Evolutionary conservation across 2,329 filamentous ascomycete species (phyloP), one percentile per base, ranked within the genome.

Genomic region (Neophaeococcomyces mojaviensis): DNA sequence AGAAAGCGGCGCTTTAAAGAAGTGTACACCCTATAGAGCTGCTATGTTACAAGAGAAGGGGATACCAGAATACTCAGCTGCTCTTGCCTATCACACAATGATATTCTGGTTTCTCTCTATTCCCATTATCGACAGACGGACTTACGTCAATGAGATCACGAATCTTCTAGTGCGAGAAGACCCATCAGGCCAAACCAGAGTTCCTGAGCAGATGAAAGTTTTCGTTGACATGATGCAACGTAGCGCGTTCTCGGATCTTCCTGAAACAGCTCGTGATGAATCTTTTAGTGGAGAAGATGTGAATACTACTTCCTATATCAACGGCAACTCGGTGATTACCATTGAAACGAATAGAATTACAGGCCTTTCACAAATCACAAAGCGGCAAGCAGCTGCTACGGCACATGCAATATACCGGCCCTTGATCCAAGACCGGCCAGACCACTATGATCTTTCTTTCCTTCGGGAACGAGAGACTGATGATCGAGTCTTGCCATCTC

Each of bases 41-140:
- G 67, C 65, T 46, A 61, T 53, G 43, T 67, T 69, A 46, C 59
- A 70, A 51, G 73, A 81, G 6, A 85, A 92, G 50, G 87, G 92
- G 54, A 73, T 95, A 40, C 88, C 89, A 3, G 86, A 92, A 64
- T 98, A 98, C 62, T 87, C 98, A 20, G 92, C 94, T 63, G 86
- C 88, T 1, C 71, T 97, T 43, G 90, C 90, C 7, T 95, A 95
- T 61, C 89, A 97, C 62, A 88, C 95, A 56, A 89, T 98, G 54
- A 84, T 88, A 1, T 96, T 94, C 61, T 98, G 92, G 92, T 98
- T 97, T 62, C 74, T 98, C 55, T 86, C 88, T 1, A 65, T 98
- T 56, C 90, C 88, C 59, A 75, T 95, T 42, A 79, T 83, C 31
- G 88, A 96, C 61, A 82, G 92, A 41, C 79, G 83, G 28, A 86